Percentiles rank a stretch among this genome's conserved stretches.
Conservation (phyloP, 768 basidiomycete genomes). For the Russula lepida region DNA sequence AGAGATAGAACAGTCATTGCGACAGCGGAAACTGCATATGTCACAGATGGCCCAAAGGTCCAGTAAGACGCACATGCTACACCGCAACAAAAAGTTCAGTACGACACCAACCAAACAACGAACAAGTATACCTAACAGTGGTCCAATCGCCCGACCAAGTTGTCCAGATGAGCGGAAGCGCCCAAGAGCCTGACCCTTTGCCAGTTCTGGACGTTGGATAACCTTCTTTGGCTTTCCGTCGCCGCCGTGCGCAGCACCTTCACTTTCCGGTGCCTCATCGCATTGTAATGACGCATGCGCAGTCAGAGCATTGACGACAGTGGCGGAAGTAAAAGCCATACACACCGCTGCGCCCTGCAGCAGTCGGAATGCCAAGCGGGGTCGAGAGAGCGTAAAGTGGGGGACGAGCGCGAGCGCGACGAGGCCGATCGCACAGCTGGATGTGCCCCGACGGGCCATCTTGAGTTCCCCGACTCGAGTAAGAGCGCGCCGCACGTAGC, state of each 20-base stretch:
- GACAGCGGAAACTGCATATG: slow-evolving; percentile 57
- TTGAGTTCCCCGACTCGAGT: slow-evolving; percentile 67
- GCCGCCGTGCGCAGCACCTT: slow-evolving; percentile 45
- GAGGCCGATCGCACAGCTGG: slow-evolving; percentile 64
- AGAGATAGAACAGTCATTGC: slow-evolving; percentile 55
- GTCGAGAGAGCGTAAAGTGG: slow-evolving; percentile 35
- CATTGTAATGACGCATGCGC: slow-evolving; percentile 87
- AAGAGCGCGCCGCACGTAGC: slow-evolving; percentile 81
- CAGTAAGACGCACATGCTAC: slow-evolving; percentile 81
- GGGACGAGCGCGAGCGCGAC: slow-evolving; percentile 67
- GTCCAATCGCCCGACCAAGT: slow-evolving; percentile 87
- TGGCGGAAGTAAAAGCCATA: slow-evolving; percentile 90
- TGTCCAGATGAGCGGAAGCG: slow-evolving; percentile 89
- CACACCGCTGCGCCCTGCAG: slow-evolving; percentile 69
- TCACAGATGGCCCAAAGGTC: slow-evolving; percentile 75
- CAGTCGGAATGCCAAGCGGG: slow-evolving; percentile 40
- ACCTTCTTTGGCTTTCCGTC: slow-evolving; percentile 34
- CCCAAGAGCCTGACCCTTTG: slow-evolving; percentile 80
- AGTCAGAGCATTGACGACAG: slow-evolving; percentile 90
- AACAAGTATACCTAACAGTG: slow-evolving; percentile 56
- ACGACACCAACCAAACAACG: not conserved
- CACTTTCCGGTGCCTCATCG: slow-evolving; percentile 44
- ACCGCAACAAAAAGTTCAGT: not conserved
- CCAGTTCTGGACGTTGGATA: slow-evolving; percentile 53
- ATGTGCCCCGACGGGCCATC: slow-evolving; percentile 78